These are phyloP conservation scores for Capsicum chinense DNA, from an alignment of 257 asterid species.

Conservation along the genomic window DNA sequence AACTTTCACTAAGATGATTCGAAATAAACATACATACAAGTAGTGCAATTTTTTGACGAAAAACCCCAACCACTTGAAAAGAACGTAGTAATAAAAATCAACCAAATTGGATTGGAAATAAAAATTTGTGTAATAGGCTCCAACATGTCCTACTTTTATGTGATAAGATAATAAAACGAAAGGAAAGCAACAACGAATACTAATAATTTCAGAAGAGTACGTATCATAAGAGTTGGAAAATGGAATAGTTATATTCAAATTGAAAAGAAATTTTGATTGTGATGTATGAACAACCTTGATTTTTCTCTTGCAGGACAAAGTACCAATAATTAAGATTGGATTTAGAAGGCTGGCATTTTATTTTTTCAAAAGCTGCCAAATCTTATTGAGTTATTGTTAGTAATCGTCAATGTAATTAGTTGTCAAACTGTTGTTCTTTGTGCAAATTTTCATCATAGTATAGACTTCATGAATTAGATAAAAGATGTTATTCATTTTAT, in stretches of 20 bases:
- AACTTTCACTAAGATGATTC: not conserved
- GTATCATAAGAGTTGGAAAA: slow-evolving; percentile 1
- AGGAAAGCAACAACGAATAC: not conserved
- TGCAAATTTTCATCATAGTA: not conserved
- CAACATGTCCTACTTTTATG: not conserved
- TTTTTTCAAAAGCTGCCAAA: not conserved
- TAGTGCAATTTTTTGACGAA: not conserved
- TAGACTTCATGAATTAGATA: not conserved
- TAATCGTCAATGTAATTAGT: not conserved
- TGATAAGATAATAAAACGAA: not conserved
- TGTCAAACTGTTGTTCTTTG: not conserved
- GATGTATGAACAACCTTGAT: slow-evolving; percentile 24
- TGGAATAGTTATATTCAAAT: not conserved
- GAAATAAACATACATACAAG: not conserved
- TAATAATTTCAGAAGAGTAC: not conserved
- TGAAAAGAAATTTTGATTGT: not conserved
- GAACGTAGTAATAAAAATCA: not conserved
- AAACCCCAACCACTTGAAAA: not conserved
- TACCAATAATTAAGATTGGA: not conserved
- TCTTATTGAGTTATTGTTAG: not conserved
- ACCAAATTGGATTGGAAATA: not conserved
- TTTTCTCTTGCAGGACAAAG: slow-evolving; percentile 7
- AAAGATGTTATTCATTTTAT: not conserved
- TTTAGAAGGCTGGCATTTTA: slow-evolving; percentile 5
- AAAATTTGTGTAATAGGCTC: not conserved